Base-by-base conservation (phyloP, 2,329 filamentous ascomycete species). In the Diaporthe capsici region DNA sequence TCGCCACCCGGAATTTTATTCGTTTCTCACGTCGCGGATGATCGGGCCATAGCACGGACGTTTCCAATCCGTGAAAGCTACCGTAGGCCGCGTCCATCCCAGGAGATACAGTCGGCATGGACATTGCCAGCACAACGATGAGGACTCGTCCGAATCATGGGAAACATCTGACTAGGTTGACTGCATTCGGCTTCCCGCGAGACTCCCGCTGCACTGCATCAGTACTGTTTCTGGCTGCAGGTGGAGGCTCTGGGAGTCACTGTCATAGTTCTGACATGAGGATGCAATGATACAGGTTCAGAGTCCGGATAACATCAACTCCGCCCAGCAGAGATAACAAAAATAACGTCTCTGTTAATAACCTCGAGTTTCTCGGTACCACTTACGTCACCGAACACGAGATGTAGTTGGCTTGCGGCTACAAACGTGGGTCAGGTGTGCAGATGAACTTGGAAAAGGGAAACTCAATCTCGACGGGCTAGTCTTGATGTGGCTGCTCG, bases 341-440 rank as follows among this genome's bases (percentile, higher is more conserved):
- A 25, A 68, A 68, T 39, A 39, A 39, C 25, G 4, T 12, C 28
- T 68, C 47, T 42, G 65, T 25, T 68, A 39, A 53, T 39, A 53
- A 25, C 47, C 65, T 53, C 65, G 3, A 61, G 22, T 37, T 31
- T 31, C 47, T 68, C n/a, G 65, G 65, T 65, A 13, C 65, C 47
- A 20, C 22, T 12, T 68, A 68, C 65, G 65, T 68, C 65, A 68
- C 65, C 31, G 47, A 53, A 68, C 65, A 68, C 47, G 65, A 68
- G 47, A 31, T 39, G 47, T 68, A 13, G 65, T 53, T 53, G 47
- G 65, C 22, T 39, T 68, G 65, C 65, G 65, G 65, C 65, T 68
- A 39, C 17, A 39, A 39, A 12, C 47, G 47, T 53, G 65, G 65
- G 65, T 68, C 65, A 68, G 31, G n/a, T 68, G 65, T 68, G 63